A percentile compares a stretch with the other conserved stretches of the same genome.
Conservation (phyloP, 306 rosid species). For the Myrica gale region DNA sequence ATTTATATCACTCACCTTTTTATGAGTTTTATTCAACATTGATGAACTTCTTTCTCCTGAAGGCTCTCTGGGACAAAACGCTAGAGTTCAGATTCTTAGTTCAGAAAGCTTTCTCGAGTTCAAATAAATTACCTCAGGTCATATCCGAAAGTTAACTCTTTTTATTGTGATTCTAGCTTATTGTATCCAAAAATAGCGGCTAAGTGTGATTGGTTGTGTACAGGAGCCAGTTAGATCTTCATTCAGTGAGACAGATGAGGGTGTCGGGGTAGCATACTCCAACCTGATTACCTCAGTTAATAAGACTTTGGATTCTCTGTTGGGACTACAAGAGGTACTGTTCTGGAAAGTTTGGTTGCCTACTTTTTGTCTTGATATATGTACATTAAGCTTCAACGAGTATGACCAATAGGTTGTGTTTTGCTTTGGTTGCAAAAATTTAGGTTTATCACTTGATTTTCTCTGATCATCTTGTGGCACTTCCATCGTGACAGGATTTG, state of each 20-base stretch:
- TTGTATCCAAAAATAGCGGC: slow-evolving; percentile 13
- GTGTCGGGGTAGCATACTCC: slow-evolving; percentile 56
- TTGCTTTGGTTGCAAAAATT: neutral
- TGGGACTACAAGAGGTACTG: slow-evolving; percentile 76
- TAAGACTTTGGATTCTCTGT: slow-evolving; percentile 66
- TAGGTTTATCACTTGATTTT: neutral
- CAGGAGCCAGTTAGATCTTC: slow-evolving; percentile 69
- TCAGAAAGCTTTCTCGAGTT: slow-evolving; percentile 76
- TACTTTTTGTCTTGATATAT: neutral
- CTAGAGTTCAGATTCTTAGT: slow-evolving; percentile 79
- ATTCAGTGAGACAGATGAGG: slow-evolving; percentile 58
- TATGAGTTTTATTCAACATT: slow-evolving; percentile 5
- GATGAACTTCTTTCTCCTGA: slow-evolving; percentile 9
- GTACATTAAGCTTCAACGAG: neutral
- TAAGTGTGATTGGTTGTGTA: slow-evolving; percentile 29
- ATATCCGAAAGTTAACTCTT: slow-evolving; percentile 23
- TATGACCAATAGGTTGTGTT: neutral
- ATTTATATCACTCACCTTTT: neutral
- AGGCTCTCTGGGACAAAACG: slow-evolving; percentile 90
- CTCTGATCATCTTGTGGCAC: neutral
- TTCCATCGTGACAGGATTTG: slow-evolving; percentile 59
- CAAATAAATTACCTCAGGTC: slow-evolving; percentile 91
- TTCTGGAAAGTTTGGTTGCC: slow-evolving; percentile 15
- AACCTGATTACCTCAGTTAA: slow-evolving; percentile 61
- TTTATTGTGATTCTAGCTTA: slow-evolving; percentile 6